A percentile compares a stretch with the other conserved stretches of the same genome.
phyloP scores from a whole-genome alignment of 306 rosid genomes.

The Begonia loranthoides region DNA sequence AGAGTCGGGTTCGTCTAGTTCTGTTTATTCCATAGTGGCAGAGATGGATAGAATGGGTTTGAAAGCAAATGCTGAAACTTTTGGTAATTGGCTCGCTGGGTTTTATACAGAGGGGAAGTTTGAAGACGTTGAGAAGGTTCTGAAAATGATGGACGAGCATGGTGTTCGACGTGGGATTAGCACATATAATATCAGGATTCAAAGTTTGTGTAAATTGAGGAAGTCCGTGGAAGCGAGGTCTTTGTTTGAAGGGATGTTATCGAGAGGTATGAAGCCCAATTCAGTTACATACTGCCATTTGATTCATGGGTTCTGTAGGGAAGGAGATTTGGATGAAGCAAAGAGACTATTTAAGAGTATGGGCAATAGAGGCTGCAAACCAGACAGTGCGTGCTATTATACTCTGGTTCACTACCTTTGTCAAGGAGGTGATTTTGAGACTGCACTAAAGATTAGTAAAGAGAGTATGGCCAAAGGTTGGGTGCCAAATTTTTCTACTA shows the following conservation, averaged over 20 bases:
- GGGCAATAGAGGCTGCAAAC: constrained; percentile 32
- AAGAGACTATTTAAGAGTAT: constrained; percentile 40
- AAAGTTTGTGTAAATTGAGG: constrained; percentile 60
- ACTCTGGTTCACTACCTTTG: constrained; percentile 38
- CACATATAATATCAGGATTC: constrained; percentile 61
- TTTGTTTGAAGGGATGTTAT: constrained; percentile 46
- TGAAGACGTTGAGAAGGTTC: constrained; percentile 59
- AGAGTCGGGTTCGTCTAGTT: constrained; percentile 42
- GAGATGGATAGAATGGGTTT: constrained; percentile 61
- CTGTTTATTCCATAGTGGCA: constrained; percentile 44
- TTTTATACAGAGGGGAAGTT: constrained; percentile 50
- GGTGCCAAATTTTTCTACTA: constrained; percentile 49
- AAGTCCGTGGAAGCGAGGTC: constrained; percentile 55
- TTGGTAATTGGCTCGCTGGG: constrained; percentile 30
- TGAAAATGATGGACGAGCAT: constrained; percentile 46
- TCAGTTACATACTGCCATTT: constrained; percentile 33
- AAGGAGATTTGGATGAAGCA: constrained; percentile 53
- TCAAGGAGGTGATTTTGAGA: constrained; percentile 35
- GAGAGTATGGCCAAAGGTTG: constrained; percentile 59
- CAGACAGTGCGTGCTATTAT: constrained; percentile 37
- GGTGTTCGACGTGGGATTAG: constrained; percentile 18
- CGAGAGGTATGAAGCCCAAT: constrained; percentile 45
- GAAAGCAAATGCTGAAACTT: constrained; percentile 33
- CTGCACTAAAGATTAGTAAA: constrained; percentile 28
- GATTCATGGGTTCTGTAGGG: constrained; percentile 63